Conservation (phyloP, 2,329 filamentous ascomycete genomes). For the Cercospora nicotianae region DNA sequence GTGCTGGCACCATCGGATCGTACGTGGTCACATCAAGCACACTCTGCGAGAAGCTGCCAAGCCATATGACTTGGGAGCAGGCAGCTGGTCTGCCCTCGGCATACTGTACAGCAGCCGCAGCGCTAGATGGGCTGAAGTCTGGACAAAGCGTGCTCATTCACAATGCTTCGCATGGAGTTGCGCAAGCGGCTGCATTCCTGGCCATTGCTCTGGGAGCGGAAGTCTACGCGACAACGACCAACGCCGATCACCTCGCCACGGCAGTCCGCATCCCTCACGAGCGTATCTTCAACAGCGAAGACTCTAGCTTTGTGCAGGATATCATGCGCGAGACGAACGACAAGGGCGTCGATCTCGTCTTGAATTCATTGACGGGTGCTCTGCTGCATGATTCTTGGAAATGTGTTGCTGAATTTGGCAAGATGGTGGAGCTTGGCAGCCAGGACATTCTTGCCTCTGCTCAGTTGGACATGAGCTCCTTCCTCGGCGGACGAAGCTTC, state of each 20-base stretch:
- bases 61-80: neutral
- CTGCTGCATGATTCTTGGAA: neutral
- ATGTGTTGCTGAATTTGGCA: neutral
- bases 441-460: neutral
- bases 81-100: neutral
- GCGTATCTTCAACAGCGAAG: constrained; percentile 36
- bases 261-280: constrained; percentile 28
- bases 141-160: neutral
- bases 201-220: constrained; percentile 26
- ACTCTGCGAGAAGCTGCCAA: neutral
- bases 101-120: neutral
- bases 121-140: neutral
- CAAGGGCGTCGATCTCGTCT: neutral
- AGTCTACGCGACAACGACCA: constrained; percentile 34
- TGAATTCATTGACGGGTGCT: neutral
- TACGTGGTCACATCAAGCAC: neutral
- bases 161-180: neutral
- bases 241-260: constrained; percentile 27
- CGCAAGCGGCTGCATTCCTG: neutral
- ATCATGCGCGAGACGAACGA: neutral
- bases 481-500: neutral
- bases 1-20: neutral
- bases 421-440: neutral
- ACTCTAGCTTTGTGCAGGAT: constrained; percentile 8
- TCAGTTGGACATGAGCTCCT: neutral